These are phyloP conservation scores for Infundibulicybe gibba DNA, from an alignment of 768 basidiomycete genomes.

Conservation along the genomic window DNA sequence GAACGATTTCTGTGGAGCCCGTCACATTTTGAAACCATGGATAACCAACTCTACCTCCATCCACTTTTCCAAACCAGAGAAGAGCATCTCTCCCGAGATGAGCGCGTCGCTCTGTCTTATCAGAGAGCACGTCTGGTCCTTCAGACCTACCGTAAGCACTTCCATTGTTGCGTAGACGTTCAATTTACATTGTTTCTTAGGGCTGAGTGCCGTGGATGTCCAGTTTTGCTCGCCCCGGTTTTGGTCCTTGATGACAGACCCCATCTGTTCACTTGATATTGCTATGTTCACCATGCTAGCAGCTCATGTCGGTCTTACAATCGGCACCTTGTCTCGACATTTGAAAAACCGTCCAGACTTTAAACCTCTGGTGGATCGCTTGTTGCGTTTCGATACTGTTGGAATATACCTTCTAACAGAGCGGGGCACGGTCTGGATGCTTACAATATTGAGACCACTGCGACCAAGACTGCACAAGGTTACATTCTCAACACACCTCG, in stretches of 20 bases:
- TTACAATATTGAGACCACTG: slow-evolving; percentile 60
- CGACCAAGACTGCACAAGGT: slow-evolving; percentile 43
- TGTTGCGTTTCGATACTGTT: slow-evolving; percentile 51
- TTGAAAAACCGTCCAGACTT: slow-evolving; percentile 46
- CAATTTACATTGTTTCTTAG: slow-evolving; percentile 19
- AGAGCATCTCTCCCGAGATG: slow-evolving; percentile 41
- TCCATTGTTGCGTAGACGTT: slow-evolving; percentile 1
- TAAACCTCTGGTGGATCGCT: slow-evolving; percentile 39
- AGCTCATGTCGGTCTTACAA: slow-evolving; percentile 46
- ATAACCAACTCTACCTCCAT: slow-evolving; percentile 34
- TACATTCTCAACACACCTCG: slow-evolving; percentile 54
- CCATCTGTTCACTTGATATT: slow-evolving; percentile 45
- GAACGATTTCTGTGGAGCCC: neutral
- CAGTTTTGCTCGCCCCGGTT: slow-evolving; percentile 44
- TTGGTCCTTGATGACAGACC: slow-evolving; percentile 53
- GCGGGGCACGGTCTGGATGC: slow-evolving; percentile 61
- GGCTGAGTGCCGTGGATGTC: slow-evolving; percentile 42
- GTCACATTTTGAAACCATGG: slow-evolving; percentile 19
- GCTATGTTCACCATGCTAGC: slow-evolving; percentile 53
- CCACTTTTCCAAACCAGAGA: slow-evolving; percentile 42
- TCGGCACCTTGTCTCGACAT: slow-evolving; percentile 53
- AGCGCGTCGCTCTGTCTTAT: slow-evolving; percentile 46
- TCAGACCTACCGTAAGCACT: slow-evolving; percentile 41
- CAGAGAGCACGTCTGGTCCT: slow-evolving; percentile 45
- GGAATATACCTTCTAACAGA: slow-evolving; percentile 53